phyloP scores from a whole-genome alignment of 345 rosid genomes.

The Melastoma malabathricum region DNA sequence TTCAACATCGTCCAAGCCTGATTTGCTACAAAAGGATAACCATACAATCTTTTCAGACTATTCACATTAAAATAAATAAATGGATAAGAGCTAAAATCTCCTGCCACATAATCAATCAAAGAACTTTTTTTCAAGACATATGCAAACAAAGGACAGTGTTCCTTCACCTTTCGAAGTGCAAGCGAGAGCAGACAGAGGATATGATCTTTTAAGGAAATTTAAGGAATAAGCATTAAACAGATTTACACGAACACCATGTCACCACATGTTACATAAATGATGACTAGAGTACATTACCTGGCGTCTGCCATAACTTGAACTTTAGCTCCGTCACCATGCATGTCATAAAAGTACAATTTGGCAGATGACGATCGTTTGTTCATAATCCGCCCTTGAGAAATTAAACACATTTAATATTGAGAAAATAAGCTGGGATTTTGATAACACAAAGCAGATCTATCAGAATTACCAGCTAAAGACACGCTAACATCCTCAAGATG shows the following conservation, averaged over 20 bases:
- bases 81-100: too few species aligned
- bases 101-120: too few species aligned
- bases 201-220: too few species aligned
- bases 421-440: not conserved
- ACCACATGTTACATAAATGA: constrained; percentile 2
- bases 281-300: constrained; percentile 27
- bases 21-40: constrained; percentile 39
- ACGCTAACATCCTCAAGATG: constrained; percentile 48
- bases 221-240: not conserved
- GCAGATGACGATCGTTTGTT: constrained; percentile 78
- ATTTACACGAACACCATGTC: not conserved
- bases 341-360: constrained; percentile 82
- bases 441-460: not conserved
- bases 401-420: constrained; percentile 3
- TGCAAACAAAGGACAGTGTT: too few species aligned
- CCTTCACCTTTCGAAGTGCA: too few species aligned
- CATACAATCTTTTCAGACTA: not conserved
- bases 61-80: too few species aligned
- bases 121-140: too few species aligned
- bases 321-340: constrained; percentile 58
- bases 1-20: constrained; percentile 50
- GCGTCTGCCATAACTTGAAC: constrained; percentile 97
- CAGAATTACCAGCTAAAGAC: constrained; percentile 55
- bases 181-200: too few species aligned
- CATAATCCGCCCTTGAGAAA: constrained; percentile 69